Evolutionary conservation across 192 early-diverging fungal species (phyloP), one percentile per base, ranked within the genome.

Genomic region (Coemansia sp.): DNA sequence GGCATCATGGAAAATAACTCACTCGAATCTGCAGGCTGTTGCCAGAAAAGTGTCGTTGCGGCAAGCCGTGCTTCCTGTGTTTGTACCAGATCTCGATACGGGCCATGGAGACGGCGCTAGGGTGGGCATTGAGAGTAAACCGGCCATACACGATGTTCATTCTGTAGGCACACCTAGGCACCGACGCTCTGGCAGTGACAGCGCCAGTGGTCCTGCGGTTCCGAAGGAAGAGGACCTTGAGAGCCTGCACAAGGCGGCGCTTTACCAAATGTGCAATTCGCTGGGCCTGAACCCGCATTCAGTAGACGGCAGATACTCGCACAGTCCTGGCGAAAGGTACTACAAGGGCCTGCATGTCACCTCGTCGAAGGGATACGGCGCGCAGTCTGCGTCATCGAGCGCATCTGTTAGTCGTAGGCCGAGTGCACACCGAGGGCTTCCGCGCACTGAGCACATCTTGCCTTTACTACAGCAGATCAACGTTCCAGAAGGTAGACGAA

Each of bases 121-220:
- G 9, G 1, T 7, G 49, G 23, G 49, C 23, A 52, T 25, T 52
- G 49, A 52, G 20, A 52, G 10, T 20, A 20, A 52, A 15, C 8
- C 23, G 23, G 2, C 49, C 9, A 14, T 14, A 8, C 23, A 25
- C 25, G 49, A 52, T 25, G 22, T 25, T 9, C 22, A 52, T 52
- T 7, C 17, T 48, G 14, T 52, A 13, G 13, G 49, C 15, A 11
- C 48, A 67, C 11, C 59, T 22, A 40, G 38, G 2, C 78, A 75
- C 25, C 69, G 73, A 15, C 69, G 78, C 13, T 63, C 72, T 5
- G 78, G 73, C 50, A 81, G 78, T 63, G 78, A 75, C 58, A 58
- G 53, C 14, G 66, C 55, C 5, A 59, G 36, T 15, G 33, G 61
- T 6, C 25, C 43, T 3, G 46, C 49, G 7, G 60, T 75, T 13